Conservation (phyloP, 1,139 yeast genomes). For the Yamadazyma membranifaciens region DNA sequence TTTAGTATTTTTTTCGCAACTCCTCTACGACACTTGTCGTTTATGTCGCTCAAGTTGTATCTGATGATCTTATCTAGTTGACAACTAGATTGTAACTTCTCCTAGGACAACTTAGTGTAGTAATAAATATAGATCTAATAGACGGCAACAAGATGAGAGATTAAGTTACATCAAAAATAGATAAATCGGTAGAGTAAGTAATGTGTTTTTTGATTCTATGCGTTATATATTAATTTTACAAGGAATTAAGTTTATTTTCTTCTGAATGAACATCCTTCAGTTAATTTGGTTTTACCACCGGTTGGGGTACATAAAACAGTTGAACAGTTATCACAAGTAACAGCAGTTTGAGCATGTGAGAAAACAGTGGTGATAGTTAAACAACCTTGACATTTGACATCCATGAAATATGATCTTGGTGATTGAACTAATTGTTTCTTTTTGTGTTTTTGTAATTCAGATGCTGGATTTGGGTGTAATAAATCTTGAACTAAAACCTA, state of each 20-base stretch:
- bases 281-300: conserved; percentile 99
- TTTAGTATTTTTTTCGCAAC: not conserved
- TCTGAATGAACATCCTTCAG: conserved; percentile 99
- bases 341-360: conserved; percentile 99
- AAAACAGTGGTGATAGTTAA: conserved; percentile 98
- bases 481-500: conserved; percentile 96
- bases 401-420: conserved; percentile 99
- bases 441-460: conserved; percentile 97
- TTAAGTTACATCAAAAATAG: not conserved
- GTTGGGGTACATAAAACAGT: conserved; percentile 99
- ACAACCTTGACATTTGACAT: conserved; percentile 99
- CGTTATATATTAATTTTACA: conserved; percentile 14
- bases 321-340: conserved; percentile 98
- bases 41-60: conserved; percentile 1
- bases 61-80: too few relatives aligned
- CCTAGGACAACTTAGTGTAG: too few relatives aligned
- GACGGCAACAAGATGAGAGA: not conserved
- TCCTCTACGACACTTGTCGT: not conserved
- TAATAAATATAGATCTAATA: too few relatives aligned
- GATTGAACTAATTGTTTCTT: conserved; percentile 95
- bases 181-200: not conserved
- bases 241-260: conserved; percentile 65
- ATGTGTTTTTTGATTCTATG: conserved; percentile 11
- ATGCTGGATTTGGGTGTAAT: conserved; percentile 95
- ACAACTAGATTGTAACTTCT: too few relatives aligned